phyloP scores from a whole-genome alignment of 192 early-diverging fungal species.

The Linderina pennispora region DNA sequence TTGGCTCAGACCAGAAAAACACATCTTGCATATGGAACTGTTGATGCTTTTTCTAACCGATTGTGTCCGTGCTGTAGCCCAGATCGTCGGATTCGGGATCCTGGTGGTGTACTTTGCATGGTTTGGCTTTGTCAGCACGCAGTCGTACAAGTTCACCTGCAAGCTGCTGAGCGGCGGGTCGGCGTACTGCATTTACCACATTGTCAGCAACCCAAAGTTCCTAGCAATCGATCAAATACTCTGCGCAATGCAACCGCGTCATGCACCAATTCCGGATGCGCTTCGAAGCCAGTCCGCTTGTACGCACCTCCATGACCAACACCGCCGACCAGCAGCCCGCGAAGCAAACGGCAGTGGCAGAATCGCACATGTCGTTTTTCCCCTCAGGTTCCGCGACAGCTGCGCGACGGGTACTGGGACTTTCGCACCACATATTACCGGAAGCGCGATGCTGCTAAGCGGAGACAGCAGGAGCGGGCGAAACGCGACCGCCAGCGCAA shows the following conservation, averaged over 20 bases:
- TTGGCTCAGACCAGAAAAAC: too few relatives aligned
- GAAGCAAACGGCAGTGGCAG: slow-evolving; percentile 4
- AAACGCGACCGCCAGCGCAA: slow-evolving; percentile 22
- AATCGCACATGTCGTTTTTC: slow-evolving; percentile 45
- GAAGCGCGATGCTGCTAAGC: slow-evolving; percentile 41
- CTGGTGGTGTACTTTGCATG: slow-evolving; percentile 46
- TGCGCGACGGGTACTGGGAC: slow-evolving; percentile 41
- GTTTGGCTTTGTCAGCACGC: slow-evolving; percentile 44
- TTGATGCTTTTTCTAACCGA: too few relatives aligned
- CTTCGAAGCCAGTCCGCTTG: slow-evolving; percentile 37
- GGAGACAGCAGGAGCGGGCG: slow-evolving; percentile 36
- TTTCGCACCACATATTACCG: slow-evolving; percentile 47
- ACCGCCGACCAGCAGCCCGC: not conserved
- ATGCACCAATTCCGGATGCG: slow-evolving; percentile 46
- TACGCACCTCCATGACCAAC: slow-evolving; percentile 1
- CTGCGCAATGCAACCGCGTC: slow-evolving; percentile 45
- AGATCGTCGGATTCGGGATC: slow-evolving; percentile 39
- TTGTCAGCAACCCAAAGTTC: slow-evolving; percentile 39
- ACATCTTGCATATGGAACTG: too few relatives aligned
- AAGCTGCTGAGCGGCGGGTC: slow-evolving; percentile 45
- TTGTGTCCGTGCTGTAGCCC: too few relatives aligned
- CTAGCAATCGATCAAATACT: slow-evolving; percentile 44
- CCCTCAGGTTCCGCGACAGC: slow-evolving; percentile 45
- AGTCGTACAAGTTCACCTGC: slow-evolving; percentile 36
- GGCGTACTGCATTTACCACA: slow-evolving; percentile 47